Evolutionary conservation across 768 basidiomycete species (phyloP), one percentile per base, ranked within the genome.

Genomic region (Strobilomyces echinocephalus): DNA sequence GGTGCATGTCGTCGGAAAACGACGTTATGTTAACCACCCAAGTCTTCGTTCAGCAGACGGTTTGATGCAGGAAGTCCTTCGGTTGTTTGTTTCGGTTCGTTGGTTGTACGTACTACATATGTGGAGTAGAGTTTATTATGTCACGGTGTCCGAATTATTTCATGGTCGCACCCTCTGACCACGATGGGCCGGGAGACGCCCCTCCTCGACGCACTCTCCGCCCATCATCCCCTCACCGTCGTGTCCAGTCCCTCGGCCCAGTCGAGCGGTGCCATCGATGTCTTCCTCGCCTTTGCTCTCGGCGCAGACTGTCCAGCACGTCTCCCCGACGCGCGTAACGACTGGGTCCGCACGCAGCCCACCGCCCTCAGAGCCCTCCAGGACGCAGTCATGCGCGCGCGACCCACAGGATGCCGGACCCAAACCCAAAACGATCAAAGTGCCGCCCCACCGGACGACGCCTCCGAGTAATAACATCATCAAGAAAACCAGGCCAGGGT

Each of bases 261-360:
- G 30, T 30, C 30, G 7, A 2, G 30, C 30, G 30, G 9, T 2
- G 15, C 28, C 16, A 38, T 72, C 11, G 72, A 72, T 15, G 54
- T 52, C 0, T 28, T 73, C 10, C 60, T 73, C 26, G 43, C 59
- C 15, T 73, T 72, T 59, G 65, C 59, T 3, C 56, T 68, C 18
- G 71, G 71, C 1, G 64, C 52, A 4, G 62, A 63, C 15, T 66
- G 65, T 35, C 63, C 68, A 7, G 14, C 60, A 10, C 52, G 40
- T 20, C 50, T 60, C 18, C 28, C 40, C 42, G 49, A 61, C 24
- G 41, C 49, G 0, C 60, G 55, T 26, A 46, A 51, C 9, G 62
- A 66, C 20, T 72, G 72, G 70, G 48, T 54, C 0, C 56, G 55
- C 20, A 49, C 56, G 1, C 67, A 70, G 28, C 55, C 67, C 5